These are phyloP conservation scores for Mikania micrantha DNA, from an alignment of 129 eudicot genomes.

Conservation along the genomic window DNA sequence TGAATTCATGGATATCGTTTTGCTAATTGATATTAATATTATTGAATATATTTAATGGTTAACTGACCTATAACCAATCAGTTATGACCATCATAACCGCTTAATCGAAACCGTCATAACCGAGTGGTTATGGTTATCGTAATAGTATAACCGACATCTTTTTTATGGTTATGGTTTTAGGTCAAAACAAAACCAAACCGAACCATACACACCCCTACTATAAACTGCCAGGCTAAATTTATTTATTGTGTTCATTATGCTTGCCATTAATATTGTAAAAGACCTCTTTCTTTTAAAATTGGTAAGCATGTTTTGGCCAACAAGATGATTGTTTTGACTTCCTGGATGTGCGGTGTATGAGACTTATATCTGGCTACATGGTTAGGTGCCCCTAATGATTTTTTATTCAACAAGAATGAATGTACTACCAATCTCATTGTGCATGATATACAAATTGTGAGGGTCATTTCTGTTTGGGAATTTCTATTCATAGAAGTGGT, in stretches of 20 bases:
- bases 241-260: neutral
- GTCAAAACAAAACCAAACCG: too few species aligned
- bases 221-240: neutral
- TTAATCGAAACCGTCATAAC: too few species aligned
- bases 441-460: neutral
- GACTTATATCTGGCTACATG: neutral
- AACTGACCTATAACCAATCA: too few species aligned
- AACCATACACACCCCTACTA: too few species aligned
- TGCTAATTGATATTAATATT: too few species aligned
- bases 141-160: too few species aligned
- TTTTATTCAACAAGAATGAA: neutral
- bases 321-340: neutral
- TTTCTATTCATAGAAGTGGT: neutral
- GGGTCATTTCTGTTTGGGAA: neutral
- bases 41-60: too few species aligned
- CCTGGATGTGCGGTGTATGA: neutral
- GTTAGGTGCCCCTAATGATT: neutral
- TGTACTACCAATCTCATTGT: neutral
- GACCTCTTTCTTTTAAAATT: neutral
- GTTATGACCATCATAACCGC: too few species aligned
- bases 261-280: neutral
- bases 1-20: too few species aligned
- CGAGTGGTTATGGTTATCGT: too few species aligned
- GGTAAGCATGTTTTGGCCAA: neutral
- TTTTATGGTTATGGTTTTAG: too few species aligned